Base-by-base conservation (phyloP, 2,329 filamentous ascomycete genomes). In the Alternaria triticina region DNA sequence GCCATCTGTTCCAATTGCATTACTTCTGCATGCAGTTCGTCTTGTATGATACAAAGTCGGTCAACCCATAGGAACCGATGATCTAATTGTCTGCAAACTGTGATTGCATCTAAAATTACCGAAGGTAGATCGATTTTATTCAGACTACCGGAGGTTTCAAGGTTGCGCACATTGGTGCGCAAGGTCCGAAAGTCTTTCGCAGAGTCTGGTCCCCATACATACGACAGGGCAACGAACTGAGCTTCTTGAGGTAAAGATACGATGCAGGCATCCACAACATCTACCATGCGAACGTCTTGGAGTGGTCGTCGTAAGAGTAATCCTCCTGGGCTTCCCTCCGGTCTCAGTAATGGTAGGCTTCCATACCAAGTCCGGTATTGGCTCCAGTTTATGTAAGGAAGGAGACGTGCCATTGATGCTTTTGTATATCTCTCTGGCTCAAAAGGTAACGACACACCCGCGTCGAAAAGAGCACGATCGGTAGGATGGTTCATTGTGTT, bases 1-100 rank as follows among this genome's bases (percentile, higher is more conserved):
- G 33, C 59, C 57, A 68, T 65, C 36, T 68, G 59, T 6, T 59
- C 23, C 3, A 68, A 47, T 15, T 63, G 57, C 10, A 50, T 27
- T 12, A 52, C 30, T 15, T 56, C 45, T 3, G 43, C 6, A 12
- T 45, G 22, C n/a, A 27, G 15, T n/a, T 44, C 36, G 25, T 64
- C 57, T 23, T 66, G 57, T 22, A 59, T 22, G 22, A 64, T 59
- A 15, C 64, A 64, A 12, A 64, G 27, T 12, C 61, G 22, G 17
- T 64, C 57, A 8, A 66, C 33, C 57, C 57, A 64, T 11, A 66
- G 20, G 50, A 55, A 64, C 9, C 23, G 36, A n/a, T 47, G 25
- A 10, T 22, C 20, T 4, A 66, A 17, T 8, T 40, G 15, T 12
- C 25, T 33, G 28, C 56, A 62, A n/a, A 33, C 56, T 33, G 30